Conservation (phyloP, 2,329 filamentous ascomycete species). For the Fusarium tjaetaba region DNA sequence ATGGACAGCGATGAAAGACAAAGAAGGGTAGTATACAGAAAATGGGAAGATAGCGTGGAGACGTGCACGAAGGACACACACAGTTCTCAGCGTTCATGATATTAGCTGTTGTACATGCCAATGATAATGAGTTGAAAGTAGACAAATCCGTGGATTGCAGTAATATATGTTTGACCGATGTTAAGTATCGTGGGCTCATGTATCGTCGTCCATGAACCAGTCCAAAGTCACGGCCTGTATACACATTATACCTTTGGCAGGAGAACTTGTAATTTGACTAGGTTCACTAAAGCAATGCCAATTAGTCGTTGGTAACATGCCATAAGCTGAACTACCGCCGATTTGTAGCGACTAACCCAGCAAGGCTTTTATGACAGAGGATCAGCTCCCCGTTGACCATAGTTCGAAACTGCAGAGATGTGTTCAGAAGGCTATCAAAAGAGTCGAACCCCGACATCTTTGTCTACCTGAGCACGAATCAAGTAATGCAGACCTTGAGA, state of each 20-base stretch:
- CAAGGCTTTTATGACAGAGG: not conserved
- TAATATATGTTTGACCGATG: not conserved
- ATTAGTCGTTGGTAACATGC: not conserved
- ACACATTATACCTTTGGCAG: not conserved
- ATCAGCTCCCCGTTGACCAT: not conserved
- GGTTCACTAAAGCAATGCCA: not conserved
- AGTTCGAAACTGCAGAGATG: not conserved
- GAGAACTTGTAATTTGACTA: not conserved
- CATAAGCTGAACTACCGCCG: not conserved
- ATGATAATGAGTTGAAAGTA: constrained; percentile 19
- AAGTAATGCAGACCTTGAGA: not conserved
- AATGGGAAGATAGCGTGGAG: constrained; percentile 4
- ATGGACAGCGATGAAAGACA: constrained; percentile 4
- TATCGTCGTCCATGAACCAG: not conserved
- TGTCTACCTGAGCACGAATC: not conserved
- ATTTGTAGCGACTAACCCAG: not conserved
- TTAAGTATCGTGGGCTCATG: not conserved
- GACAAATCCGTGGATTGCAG: not conserved
- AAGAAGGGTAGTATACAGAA: constrained; percentile 21
- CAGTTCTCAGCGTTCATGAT: constrained; percentile 16
- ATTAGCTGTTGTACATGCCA: constrained; percentile 12
- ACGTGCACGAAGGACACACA: not conserved
- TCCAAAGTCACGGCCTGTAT: not conserved
- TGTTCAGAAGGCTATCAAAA: not conserved
- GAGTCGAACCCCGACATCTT: not conserved